Percentiles rank a stretch among this genome's conserved stretches.
Conservation (phyloP, 306 rosid species). For the Malus sieversii region DNA sequence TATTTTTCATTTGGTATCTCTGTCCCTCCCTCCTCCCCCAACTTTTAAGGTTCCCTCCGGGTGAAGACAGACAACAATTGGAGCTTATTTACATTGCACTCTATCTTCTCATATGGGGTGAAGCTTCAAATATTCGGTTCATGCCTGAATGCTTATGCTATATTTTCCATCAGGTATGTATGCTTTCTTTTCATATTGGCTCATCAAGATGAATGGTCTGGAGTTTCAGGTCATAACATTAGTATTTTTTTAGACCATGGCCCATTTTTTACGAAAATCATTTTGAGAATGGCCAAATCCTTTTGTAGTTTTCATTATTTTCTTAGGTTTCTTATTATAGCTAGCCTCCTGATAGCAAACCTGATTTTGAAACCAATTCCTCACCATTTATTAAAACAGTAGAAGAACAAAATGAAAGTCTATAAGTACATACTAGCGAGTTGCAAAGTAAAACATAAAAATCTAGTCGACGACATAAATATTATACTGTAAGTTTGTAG, state of each 20-base stretch:
- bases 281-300: background rate
- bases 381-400: background rate
- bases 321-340: background rate
- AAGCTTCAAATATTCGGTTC: conserved; percentile 96
- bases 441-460: background rate
- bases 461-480: background rate
- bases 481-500: background rate
- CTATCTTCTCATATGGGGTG: conserved; percentile 98
- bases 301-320: background rate
- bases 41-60: conserved; percentile 42
- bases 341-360: background rate
- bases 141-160: conserved; percentile 99
- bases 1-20: conserved; percentile 10
- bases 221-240: background rate
- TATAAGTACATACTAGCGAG: no score
- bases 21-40: background rate
- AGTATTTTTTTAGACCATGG: no score
- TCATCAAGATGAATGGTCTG: conserved; percentile 7
- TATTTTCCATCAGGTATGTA: conserved; percentile 79
- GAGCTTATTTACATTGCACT: conserved; percentile 75
- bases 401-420: no score
- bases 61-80: conserved; percentile 42
- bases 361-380: background rate
- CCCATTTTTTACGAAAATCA: no score
- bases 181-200: conserved; percentile 5